Evolutionary conservation across 2,329 filamentous ascomycete genomes (phyloP).

Genomic region (Ophiostoma pallidulum): DNA sequence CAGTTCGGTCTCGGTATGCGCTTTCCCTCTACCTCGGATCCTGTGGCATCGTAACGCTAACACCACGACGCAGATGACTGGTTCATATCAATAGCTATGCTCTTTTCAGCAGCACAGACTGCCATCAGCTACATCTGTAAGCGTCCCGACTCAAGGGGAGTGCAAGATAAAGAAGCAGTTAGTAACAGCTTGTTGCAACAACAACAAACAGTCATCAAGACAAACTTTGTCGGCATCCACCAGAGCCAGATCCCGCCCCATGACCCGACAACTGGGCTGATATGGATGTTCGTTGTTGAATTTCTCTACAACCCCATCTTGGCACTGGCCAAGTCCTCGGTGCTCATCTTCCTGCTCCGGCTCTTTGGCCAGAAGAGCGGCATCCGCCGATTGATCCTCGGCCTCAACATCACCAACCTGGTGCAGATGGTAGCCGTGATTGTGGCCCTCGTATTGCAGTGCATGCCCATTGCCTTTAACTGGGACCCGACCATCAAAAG

Average conservation of each 20-base stretch:
- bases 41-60: background rate
- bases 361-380: slow-evolving; percentile 24
- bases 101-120: slow-evolving; percentile 22
- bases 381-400: slow-evolving; percentile 22
- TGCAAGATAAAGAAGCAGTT: too few species aligned
- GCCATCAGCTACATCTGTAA: slow-evolving; percentile 24
- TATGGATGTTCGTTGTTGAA: slow-evolving; percentile 26
- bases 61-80: slow-evolving; percentile 20
- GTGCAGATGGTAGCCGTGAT: slow-evolving; percentile 24
- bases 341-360: slow-evolving; percentile 24
- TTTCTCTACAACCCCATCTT: slow-evolving; percentile 28
- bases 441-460: slow-evolving; percentile 28
- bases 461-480: slow-evolving; percentile 31
- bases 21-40: too few species aligned
- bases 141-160: too few species aligned
- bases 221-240: slow-evolving; percentile 23
- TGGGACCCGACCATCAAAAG: slow-evolving; percentile 34
- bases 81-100: slow-evolving; percentile 24
- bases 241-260: slow-evolving; percentile 17
- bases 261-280: slow-evolving; percentile 19
- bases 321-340: slow-evolving; percentile 26
- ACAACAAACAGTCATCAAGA: slow-evolving; percentile 23
- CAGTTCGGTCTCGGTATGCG: slow-evolving; percentile 19
- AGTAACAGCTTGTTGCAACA: too few species aligned
- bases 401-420: slow-evolving; percentile 24